Conservation (phyloP, 2,329 filamentous ascomycete genomes). For the Penicillium italicum region DNA sequence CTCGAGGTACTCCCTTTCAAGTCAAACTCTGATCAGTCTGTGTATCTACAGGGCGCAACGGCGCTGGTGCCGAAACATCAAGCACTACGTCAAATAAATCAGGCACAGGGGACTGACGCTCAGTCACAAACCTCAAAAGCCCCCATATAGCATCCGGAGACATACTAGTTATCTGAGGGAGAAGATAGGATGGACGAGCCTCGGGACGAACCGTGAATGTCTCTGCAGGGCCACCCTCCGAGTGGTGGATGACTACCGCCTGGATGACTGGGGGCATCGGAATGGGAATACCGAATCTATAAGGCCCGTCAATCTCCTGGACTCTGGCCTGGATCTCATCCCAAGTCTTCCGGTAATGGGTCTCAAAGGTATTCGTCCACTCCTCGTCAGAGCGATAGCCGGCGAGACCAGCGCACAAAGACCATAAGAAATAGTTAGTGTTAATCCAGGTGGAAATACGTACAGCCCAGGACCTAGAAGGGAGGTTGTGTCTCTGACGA, state of each 20-base stretch:
- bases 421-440: constrained; percentile 7
- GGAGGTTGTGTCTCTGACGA: neutral
- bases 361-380: neutral
- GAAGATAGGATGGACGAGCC: neutral
- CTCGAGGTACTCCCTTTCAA: too few relatives aligned
- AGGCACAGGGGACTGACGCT: neutral
- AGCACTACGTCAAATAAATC: neutral
- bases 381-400: neutral
- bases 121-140: neutral
- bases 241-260: neutral
- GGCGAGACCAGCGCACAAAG: neutral
- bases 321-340: neutral
- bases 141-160: neutral
- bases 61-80: neutral
- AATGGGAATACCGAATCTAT: neutral
- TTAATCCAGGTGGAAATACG: constrained; percentile 2
- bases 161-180: neutral
- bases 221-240: neutral
- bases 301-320: neutral
- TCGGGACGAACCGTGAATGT: neutral
- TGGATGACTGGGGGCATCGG: neutral
- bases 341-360: neutral
- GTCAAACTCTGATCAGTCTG: too few relatives aligned
- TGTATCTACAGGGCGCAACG: neutral
- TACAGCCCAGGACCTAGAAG: neutral